Evolutionary conservation across 371 early-diverging fungal species (phyloP).

Genomic region (Fennellomyces sp.): DNA sequence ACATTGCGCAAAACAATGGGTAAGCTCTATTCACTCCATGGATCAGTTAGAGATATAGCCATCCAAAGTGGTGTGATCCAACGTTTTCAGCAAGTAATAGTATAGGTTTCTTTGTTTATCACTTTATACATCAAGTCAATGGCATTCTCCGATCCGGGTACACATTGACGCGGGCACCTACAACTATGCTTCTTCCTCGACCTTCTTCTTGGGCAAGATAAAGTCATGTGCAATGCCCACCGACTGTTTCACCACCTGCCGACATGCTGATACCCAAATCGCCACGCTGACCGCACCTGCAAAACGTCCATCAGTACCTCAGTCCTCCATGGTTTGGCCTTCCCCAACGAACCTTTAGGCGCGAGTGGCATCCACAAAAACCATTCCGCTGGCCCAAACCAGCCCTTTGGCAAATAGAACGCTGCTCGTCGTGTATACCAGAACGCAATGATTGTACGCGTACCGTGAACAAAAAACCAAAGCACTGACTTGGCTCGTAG

Average conservation of each 20-base stretch:
- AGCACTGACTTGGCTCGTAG: constrained; percentile 75
- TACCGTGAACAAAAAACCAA: constrained; percentile 72
- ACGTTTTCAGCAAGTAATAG: too few species aligned
- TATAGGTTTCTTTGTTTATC: too few species aligned
- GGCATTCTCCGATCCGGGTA: too few species aligned
- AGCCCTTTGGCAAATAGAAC: constrained; percentile 81
- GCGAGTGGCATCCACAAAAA: constrained; percentile 81
- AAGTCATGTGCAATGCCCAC: constrained; percentile 41
- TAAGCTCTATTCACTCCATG: too few species aligned
- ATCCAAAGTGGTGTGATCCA: too few species aligned
- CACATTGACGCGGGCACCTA: too few species aligned
- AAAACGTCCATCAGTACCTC: constrained; percentile 6
- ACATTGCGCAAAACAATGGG: too few species aligned
- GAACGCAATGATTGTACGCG: constrained; percentile 68
- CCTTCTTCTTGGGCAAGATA: constrained; percentile 22
- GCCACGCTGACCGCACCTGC: constrained; percentile 76
- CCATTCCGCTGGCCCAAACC: constrained; percentile 83
- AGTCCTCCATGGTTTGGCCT: neutral
- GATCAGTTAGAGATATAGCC: too few species aligned
- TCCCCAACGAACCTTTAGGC: constrained; percentile 60
- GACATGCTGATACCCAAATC: constrained; percentile 75
- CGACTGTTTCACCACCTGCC: constrained; percentile 50
- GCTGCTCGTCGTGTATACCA: constrained; percentile 76
- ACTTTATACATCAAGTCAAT: too few species aligned
- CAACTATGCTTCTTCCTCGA: neutral